Conservation (phyloP, 768 basidiomycete species). For the Vishniacozyma victoriae region DNA sequence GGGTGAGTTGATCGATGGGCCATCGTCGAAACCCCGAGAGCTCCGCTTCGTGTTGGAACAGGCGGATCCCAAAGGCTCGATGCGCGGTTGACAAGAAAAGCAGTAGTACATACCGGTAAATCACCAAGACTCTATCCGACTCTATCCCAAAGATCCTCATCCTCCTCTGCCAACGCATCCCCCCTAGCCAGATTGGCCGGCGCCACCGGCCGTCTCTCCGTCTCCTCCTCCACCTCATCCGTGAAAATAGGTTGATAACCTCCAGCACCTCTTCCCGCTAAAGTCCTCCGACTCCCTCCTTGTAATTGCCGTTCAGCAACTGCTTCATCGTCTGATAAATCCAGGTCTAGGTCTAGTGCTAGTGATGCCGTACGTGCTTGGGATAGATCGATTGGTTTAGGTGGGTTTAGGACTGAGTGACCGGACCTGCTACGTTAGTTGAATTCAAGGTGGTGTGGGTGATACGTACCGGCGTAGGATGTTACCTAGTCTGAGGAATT, state of each 20-base stretch:
- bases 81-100: too few relatives aligned
- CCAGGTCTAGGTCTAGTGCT: conserved; percentile 48
- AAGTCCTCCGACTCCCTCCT: conserved; percentile 3
- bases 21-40: too few relatives aligned
- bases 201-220: conserved; percentile 1
- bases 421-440: conserved; percentile 44
- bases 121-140: conserved; percentile 28
- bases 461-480: conserved; percentile 91
- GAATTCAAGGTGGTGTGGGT: not conserved
- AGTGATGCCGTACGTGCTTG: conserved; percentile 46
- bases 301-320: conserved; percentile 37
- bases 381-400: conserved; percentile 49
- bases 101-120: too few relatives aligned
- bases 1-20: too few relatives aligned
- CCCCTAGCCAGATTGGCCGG: conserved; percentile 32
- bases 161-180: conserved; percentile 29
- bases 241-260: conserved; percentile 21
- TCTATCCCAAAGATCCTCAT: conserved; percentile 45
- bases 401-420: conserved; percentile 47
- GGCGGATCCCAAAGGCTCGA: too few relatives aligned
- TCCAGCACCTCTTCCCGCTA: conserved; percentile 3
- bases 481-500: conserved; percentile 78
- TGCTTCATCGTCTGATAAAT: conserved; percentile 49
- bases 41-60: too few relatives aligned
- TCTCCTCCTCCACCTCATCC: conserved; percentile 16